Evolutionary conservation across 2,329 filamentous ascomycete species (phyloP).

Genomic region (Bipolaris sorokiniana): DNA sequence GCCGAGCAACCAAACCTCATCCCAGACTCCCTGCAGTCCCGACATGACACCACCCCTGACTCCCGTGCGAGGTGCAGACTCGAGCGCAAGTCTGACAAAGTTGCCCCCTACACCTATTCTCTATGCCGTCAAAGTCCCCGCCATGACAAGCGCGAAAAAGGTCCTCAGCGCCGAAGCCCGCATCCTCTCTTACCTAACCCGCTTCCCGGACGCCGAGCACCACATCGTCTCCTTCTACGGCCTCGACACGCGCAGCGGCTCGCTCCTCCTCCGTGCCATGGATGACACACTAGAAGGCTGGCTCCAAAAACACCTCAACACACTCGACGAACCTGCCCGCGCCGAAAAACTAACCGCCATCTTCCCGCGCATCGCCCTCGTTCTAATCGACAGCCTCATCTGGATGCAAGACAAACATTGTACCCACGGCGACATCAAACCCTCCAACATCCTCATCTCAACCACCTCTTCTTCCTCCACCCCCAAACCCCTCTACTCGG

Average conservation of each 20-base stretch:
- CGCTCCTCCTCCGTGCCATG: slow-evolving; percentile 44
- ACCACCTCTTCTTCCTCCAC: slow-evolving; percentile 43
- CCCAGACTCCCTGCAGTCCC: neutral
- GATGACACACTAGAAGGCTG: slow-evolving; percentile 43
- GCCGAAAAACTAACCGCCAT: slow-evolving; percentile 44
- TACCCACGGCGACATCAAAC: slow-evolving; percentile 56
- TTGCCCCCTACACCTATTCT: slow-evolving; percentile 23
- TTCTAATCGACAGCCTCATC: slow-evolving; percentile 50
- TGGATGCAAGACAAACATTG: slow-evolving; percentile 52
- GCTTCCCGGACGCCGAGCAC: slow-evolving; percentile 26
- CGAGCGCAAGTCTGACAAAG: slow-evolving; percentile 14
- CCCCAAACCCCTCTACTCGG: slow-evolving; percentile 47
- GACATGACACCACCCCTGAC: slow-evolving; percentile 38
- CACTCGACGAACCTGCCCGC: slow-evolving; percentile 34
- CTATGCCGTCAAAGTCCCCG: slow-evolving; percentile 47
- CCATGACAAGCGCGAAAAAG: slow-evolving; percentile 35
- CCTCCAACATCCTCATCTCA: slow-evolving; percentile 54
- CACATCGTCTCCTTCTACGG: slow-evolving; percentile 46
- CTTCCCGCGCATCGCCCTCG: slow-evolving; percentile 50
- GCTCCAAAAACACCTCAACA: slow-evolving; percentile 39
- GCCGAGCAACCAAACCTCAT: slow-evolving; percentile 6
- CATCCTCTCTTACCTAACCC: slow-evolving; percentile 43
- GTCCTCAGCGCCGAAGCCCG: slow-evolving; percentile 42
- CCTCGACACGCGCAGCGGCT: slow-evolving; percentile 36
- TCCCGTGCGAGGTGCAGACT: slow-evolving; percentile 30